Percentiles rank a stretch among this genome's conserved stretches.
These are phyloP conservation scores for Solanum microdontum DNA, from an alignment of 257 asterid genomes.

Conservation along the genomic window DNA sequence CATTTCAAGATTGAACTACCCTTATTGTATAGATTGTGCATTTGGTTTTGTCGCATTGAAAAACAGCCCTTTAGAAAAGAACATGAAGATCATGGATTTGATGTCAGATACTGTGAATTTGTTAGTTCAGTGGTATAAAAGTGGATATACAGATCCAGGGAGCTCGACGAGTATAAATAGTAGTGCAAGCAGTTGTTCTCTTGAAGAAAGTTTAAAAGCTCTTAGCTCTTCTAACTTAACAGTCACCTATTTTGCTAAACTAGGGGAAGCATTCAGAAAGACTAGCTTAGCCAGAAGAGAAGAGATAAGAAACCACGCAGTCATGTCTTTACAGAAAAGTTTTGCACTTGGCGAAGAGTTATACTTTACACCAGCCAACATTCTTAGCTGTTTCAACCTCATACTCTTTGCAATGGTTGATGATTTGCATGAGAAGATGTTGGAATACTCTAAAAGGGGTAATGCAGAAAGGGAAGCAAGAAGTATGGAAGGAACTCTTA, in stretches of 20 bases:
- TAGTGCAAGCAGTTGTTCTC: conserved; percentile 27
- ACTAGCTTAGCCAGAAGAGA: conserved; percentile 88
- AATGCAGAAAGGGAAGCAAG: conserved; percentile 78
- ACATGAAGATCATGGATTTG: conserved; percentile 58
- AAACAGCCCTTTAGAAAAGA: conserved; percentile 68
- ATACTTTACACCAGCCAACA: conserved; percentile 52
- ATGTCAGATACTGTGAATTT: conserved; percentile 54
- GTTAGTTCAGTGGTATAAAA: conserved; percentile 69
- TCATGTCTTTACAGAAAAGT: conserved; percentile 56
- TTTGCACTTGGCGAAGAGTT: conserved; percentile 65
- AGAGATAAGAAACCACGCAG: conserved; percentile 79
- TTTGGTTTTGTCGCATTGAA: conserved; percentile 75
- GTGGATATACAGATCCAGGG: conserved; percentile 70
- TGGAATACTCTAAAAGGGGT: conserved; percentile 74
- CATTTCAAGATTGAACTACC: conserved; percentile 50
- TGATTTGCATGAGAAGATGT: conserved; percentile 79
- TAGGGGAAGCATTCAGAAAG: conserved; percentile 75
- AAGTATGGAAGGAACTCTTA: conserved; percentile 82
- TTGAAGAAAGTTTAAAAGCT: conserved; percentile 45
- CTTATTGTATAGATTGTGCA: conserved; percentile 70
- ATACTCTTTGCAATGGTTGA: conserved; percentile 80
- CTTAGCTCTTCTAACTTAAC: conserved; percentile 29
- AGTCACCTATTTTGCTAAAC: conserved; percentile 47
- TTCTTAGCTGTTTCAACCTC: conserved; percentile 57
- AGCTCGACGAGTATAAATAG: conserved; percentile 26